Evolutionary conservation across 148 eudicot genomes (phyloP).

Genomic region (Cornus controversa): DNA sequence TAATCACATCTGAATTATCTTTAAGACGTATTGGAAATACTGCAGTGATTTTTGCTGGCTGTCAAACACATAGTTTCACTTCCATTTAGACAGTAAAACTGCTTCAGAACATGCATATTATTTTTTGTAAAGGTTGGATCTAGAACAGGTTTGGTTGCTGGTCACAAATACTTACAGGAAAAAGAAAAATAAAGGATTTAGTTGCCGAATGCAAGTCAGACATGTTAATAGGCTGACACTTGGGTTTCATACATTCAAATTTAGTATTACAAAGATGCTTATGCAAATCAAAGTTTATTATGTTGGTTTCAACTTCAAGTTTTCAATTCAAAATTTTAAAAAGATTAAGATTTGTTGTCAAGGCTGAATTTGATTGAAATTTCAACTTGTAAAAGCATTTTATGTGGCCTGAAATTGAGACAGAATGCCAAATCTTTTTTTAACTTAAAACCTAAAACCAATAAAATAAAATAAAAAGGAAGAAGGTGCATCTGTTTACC

Average conservation of each 20-base stretch:
- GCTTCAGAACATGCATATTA: neutral
- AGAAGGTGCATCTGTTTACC: too few relatives aligned
- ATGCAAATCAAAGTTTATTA: too few relatives aligned
- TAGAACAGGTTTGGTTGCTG: neutral
- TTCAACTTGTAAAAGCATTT: too few relatives aligned
- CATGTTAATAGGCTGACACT: too few relatives aligned
- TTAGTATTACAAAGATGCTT: neutral
- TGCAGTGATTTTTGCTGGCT: conserved; percentile 65
- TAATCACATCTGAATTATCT: conserved; percentile 70
- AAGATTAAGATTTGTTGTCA: neutral
- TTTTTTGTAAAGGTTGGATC: neutral
- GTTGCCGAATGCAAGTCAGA: neutral
- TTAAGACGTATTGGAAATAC: conserved; percentile 91
- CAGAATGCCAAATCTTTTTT: too few relatives aligned
- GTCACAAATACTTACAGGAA: neutral
- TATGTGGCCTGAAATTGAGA: too few relatives aligned
- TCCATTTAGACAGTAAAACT: neutral
- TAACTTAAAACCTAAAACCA: too few relatives aligned
- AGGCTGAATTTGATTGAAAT: neutral
- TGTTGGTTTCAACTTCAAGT: too few relatives aligned
- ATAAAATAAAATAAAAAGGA: too few relatives aligned
- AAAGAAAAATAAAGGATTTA: too few relatives aligned
- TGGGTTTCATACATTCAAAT: neutral
- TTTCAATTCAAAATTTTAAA: too few relatives aligned
- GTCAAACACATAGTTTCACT: conserved; percentile 25